These are phyloP conservation scores for Fusarium aywerte DNA, from an alignment of 2,329 filamentous ascomycete species.

Conservation along the genomic window DNA sequence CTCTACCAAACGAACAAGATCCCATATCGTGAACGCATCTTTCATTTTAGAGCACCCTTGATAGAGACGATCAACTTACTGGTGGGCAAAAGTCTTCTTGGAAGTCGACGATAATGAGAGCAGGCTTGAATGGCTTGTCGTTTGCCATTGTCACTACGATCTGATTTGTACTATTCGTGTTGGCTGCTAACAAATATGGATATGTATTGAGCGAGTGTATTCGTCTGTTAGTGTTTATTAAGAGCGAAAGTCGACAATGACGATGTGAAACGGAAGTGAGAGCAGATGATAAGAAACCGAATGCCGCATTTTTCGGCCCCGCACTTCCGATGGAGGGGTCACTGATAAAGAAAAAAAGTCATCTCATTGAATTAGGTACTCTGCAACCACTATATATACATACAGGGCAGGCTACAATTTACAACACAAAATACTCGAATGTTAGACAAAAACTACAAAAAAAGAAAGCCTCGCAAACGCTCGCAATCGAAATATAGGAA, in stretches of 20 bases:
- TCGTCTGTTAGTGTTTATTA: background rate
- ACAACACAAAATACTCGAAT: too few species aligned
- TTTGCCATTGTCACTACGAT: background rate
- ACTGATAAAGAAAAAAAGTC: background rate
- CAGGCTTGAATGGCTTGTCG: constrained; percentile 56
- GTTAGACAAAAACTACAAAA: background rate
- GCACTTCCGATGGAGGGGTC: constrained; percentile 17
- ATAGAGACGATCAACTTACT: constrained; percentile 61
- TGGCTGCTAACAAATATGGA: background rate
- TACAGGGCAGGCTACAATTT: background rate
- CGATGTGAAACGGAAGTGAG: constrained; percentile 1
- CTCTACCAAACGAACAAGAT: background rate
- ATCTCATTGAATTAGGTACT: too few species aligned
- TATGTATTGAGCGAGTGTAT: background rate
- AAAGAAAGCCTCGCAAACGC: background rate
- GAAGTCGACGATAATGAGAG: constrained; percentile 81
- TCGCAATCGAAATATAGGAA: constrained; percentile 28
- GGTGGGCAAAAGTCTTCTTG: constrained; percentile 97
- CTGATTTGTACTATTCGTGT: background rate
- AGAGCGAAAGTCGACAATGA: background rate
- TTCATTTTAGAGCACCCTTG: too few species aligned
- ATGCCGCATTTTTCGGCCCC: constrained; percentile 15
- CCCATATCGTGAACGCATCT: background rate
- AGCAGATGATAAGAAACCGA: constrained; percentile 10
- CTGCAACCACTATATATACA: too few species aligned